Percentiles rank a stretch among this genome's conserved stretches.
Conservation (phyloP, 495 filamentous ascomycete species). For the Penicillium steckii region DNA sequence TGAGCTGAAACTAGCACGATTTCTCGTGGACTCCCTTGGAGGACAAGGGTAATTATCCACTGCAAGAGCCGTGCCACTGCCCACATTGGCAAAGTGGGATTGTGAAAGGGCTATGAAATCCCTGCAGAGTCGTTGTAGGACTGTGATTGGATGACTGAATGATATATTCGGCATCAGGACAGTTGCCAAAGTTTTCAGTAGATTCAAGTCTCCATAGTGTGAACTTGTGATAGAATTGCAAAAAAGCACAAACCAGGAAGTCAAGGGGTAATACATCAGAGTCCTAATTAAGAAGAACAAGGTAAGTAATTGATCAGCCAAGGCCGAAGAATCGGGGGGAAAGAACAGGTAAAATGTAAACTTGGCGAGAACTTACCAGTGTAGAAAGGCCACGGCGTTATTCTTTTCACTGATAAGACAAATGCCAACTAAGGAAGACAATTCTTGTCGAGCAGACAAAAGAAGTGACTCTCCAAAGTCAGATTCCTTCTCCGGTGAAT, state of each 20-base stretch:
- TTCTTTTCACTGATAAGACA: constrained; percentile 18
- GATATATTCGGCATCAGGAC: neutral
- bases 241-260: neutral
- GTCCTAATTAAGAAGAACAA: neutral
- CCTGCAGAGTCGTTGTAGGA: neutral
- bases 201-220: neutral
- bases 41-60: too few relatives aligned
- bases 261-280: neutral
- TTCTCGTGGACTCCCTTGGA: too few relatives aligned
- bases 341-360: neutral
- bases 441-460: constrained; percentile 19
- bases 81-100: neutral
- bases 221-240: neutral
- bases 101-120: neutral
- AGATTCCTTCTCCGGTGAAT: neutral
- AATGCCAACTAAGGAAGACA: constrained; percentile 18
- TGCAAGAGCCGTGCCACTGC: neutral
- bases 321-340: too few relatives aligned
- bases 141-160: neutral
- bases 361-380: constrained; percentile 10
- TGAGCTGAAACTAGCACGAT: too few relatives aligned
- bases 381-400: constrained; percentile 16
- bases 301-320: too few relatives aligned
- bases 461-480: constrained; percentile 10
- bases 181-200: neutral